Percentiles rank a stretch among this genome's conserved stretches.
Evolutionary conservation across 73 alveolate species (phyloP).

Genomic region (Tetrahymena elliotti): DNA sequence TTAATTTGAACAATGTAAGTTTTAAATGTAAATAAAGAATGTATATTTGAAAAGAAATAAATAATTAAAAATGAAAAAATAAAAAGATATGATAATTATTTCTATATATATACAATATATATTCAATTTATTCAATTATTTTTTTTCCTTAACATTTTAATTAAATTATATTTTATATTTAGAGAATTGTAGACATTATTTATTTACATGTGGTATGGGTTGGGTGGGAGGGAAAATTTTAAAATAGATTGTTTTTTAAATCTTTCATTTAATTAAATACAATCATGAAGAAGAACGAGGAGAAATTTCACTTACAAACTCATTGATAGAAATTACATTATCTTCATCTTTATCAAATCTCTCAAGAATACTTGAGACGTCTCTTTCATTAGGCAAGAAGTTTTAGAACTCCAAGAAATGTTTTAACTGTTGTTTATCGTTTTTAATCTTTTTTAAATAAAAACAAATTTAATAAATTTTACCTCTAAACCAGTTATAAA

Average conservation of each 20-base stretch:
- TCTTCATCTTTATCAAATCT: neutral
- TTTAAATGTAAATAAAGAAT: too few species aligned
- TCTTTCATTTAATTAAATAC: too few species aligned
- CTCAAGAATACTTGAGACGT: neutral
- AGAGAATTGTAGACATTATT: neutral
- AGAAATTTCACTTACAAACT: neutral
- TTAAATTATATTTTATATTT: too few species aligned
- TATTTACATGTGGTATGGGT: neutral
- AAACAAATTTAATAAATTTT: neutral
- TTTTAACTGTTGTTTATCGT: neutral
- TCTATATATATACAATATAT: too few species aligned
- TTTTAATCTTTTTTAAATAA: too few species aligned
- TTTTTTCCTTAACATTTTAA: neutral
- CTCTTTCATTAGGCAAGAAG: neutral
- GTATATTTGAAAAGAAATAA: too few species aligned
- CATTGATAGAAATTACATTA: neutral
- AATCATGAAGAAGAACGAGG: neutral
- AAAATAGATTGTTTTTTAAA: too few species aligned
- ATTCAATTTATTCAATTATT: neutral
- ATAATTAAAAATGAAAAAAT: too few species aligned
- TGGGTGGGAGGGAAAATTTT: too few species aligned
- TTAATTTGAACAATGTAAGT: too few species aligned
- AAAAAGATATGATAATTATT: too few species aligned
- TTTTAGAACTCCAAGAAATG: neutral
- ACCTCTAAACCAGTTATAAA: neutral